Percentiles rank a stretch among this genome's conserved stretches.
Conservation (phyloP, 495 filamentous ascomycete species). For the Oleoguttula mirabilis region DNA sequence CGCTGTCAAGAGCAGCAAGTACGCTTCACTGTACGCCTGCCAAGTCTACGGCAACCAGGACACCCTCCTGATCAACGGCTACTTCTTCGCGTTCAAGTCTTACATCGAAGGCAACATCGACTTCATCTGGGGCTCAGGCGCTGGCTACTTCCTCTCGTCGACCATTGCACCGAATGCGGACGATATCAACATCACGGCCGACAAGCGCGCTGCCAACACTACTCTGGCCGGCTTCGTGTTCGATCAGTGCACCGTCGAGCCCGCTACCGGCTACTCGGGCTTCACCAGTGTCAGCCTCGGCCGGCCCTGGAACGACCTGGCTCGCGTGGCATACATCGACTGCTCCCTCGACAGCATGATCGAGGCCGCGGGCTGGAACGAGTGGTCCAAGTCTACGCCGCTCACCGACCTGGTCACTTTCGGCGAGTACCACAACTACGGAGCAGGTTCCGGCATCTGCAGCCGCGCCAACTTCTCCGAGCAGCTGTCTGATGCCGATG, state of each 20-base stretch:
- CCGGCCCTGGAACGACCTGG: conserved; percentile 51
- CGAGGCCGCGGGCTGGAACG: conserved; percentile 47
- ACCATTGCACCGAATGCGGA: conserved; percentile 26
- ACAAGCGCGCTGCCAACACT: conserved; percentile 21
- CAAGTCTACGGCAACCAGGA: conserved; percentile 49
- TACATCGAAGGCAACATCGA: conserved; percentile 50
- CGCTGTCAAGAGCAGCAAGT: conserved; percentile 22
- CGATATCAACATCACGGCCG: conserved; percentile 24
- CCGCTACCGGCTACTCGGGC: conserved; percentile 1
- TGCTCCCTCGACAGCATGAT: conserved; percentile 42
- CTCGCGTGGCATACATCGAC: conserved; percentile 50
- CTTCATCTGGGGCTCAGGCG: conserved; percentile 48
- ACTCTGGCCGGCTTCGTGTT: conserved; percentile 27
- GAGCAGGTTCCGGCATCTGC: conserved; percentile 35
- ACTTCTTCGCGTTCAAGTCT: conserved; percentile 43
- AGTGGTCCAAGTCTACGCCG: conserved; percentile 40
- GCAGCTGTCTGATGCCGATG: conserved; percentile 10
- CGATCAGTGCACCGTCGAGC: conserved; percentile 24
- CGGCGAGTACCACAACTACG: conserved; percentile 49
- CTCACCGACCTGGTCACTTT: conserved; percentile 44
- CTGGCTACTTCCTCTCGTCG: conserved; percentile 25
- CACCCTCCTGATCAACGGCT: conserved; percentile 46
- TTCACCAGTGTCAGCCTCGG: conserved; percentile 35
- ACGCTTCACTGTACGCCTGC: conserved; percentile 40
- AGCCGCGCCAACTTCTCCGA: conserved; percentile 10